Evolutionary conservation across 495 filamentous ascomycete species (phyloP), one percentile per base, ranked within the genome.

Genomic region (Podospora pseudoanserina): DNA sequence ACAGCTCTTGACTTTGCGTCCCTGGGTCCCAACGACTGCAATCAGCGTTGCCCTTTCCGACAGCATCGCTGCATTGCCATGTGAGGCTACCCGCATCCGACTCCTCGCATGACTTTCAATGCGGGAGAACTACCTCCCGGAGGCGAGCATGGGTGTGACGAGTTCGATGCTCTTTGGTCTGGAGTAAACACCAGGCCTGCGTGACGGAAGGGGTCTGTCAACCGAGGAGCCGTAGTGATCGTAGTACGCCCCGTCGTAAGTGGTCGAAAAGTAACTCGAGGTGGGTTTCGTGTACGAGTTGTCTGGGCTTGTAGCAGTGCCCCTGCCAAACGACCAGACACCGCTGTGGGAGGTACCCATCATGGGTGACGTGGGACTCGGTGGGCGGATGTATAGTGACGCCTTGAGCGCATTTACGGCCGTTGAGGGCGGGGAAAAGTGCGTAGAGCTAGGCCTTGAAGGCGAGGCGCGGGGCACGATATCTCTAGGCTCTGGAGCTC

Each of bases 381-480:
- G 78, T 4, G 82, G 78, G 11, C 80, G 79, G 68, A 79, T 78
- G 44, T 75, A 83, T 54, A 82, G 6, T 7, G 20, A 68, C 53
- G 81, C 82, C 70, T 79, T 79, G 65, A 84, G 73, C 0, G 81
- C 80, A 56, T 79, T 77, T 59, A 83, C 76, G 66, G 82, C 81
- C 39, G 55, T 20, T 26, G 78, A 75, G 63, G 81, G 81, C 56
- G 81, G 80, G 13, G 81, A 80, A 68, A 77, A 73, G 67, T 78
- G 71, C 28, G 71, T 76, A 20, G 78, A 78, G 67, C 60, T 80
- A 49, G 80, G 79, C 56, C 82, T 77, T 34, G 81, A 84, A 7
- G 82, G 81, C n/a, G 81, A 83, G 28, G 82, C 82, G 65, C 81
- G 82, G 64, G 82, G 82, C 63, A 84, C 78, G 67, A 84, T 84